Conservation (phyloP, 768 basidiomycete genomes). For the Kondoa subrosea region DNA sequence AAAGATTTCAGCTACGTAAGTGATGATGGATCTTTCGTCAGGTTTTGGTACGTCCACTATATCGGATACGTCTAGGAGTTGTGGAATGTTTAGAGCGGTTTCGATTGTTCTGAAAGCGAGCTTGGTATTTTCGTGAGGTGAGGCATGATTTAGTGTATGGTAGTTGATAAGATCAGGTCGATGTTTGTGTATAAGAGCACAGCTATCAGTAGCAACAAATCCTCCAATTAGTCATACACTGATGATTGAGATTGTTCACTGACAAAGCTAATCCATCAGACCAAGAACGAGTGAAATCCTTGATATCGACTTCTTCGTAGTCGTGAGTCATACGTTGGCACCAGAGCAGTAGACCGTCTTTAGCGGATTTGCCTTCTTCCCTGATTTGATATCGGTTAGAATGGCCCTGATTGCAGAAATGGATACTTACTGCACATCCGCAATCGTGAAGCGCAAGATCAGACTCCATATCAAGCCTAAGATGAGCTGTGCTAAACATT, state of each 20-base stretch:
- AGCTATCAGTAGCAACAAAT: constrained; percentile 40
- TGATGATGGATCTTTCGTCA: constrained; percentile 95
- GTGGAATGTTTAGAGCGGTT: constrained; percentile 81
- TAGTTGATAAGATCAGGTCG: constrained; percentile 90
- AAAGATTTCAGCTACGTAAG: constrained; percentile 92
- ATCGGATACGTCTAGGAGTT: constrained; percentile 91
- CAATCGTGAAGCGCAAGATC: constrained; percentile 91
- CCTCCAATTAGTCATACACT: constrained; percentile 12
- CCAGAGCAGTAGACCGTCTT: constrained; percentile 92
- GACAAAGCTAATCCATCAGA: constrained; percentile 88
- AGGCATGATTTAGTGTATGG: constrained; percentile 64
- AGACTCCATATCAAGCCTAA: constrained; percentile 88
- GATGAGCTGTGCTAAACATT: neutral
- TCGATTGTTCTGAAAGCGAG: constrained; percentile 78
- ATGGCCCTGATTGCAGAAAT: neutral
- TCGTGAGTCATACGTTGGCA: constrained; percentile 88
- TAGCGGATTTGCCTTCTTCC: constrained; percentile 95
- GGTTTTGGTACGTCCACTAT: constrained; percentile 70
- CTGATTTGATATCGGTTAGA: constrained; percentile 36
- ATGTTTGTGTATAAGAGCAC: constrained; percentile 92
- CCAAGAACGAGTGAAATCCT: constrained; percentile 86
- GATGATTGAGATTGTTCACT: constrained; percentile 31
- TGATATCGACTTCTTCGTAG: constrained; percentile 73
- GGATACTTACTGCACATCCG: constrained; percentile 71
- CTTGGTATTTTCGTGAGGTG: constrained; percentile 64